A percentile compares a stretch with the other conserved stretches of the same genome.
Conservation (phyloP, 768 basidiomycete genomes). For the Mycena kentingensis region DNA sequence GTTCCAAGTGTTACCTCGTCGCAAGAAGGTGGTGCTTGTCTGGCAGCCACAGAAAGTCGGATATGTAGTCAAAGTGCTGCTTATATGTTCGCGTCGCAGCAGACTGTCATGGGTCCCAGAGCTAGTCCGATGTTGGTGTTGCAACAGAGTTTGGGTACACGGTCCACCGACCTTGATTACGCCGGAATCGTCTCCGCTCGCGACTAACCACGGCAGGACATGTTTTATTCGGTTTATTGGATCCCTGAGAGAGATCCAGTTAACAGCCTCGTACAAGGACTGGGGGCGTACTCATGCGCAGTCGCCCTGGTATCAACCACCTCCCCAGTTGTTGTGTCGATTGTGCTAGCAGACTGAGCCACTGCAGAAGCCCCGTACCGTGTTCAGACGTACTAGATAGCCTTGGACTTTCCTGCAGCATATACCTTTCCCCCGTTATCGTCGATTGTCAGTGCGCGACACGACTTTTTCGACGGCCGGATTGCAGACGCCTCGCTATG, state of each 20-base stretch:
- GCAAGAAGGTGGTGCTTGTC: conserved; percentile 84
- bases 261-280: conserved; percentile 29
- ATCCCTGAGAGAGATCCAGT: conserved; percentile 46
- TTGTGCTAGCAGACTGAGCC: conserved; percentile 46
- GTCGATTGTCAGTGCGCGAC: conserved; percentile 70
- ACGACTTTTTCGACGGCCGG: conserved; percentile 81
- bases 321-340: conserved; percentile 65
- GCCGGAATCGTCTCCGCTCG: conserved; percentile 95
- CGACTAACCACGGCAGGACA: conserved; percentile 69
- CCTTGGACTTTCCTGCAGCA: conserved; percentile 80
- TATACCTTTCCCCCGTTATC: conserved; percentile 71
- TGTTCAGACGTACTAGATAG: conserved; percentile 63
- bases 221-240: conserved; percentile 85
- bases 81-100: conserved; percentile 67
- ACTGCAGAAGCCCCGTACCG: background rate
- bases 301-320: conserved; percentile 48
- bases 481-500: conserved; percentile 59
- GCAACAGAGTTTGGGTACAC: background rate
- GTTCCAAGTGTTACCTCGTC: conserved; percentile 70
- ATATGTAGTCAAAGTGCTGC: conserved; percentile 94
- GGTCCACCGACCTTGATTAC: conserved; percentile 75
- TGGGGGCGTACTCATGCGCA: conserved; percentile 66
- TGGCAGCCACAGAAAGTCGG: conserved; percentile 84
- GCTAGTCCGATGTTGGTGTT: conserved; percentile 42
- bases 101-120: conserved; percentile 84